Evolutionary conservation across 495 filamentous ascomycete genomes (phyloP), one percentile per base, ranked within the genome.

Genomic region (Pseudomonodictys pantanalensis): DNA sequence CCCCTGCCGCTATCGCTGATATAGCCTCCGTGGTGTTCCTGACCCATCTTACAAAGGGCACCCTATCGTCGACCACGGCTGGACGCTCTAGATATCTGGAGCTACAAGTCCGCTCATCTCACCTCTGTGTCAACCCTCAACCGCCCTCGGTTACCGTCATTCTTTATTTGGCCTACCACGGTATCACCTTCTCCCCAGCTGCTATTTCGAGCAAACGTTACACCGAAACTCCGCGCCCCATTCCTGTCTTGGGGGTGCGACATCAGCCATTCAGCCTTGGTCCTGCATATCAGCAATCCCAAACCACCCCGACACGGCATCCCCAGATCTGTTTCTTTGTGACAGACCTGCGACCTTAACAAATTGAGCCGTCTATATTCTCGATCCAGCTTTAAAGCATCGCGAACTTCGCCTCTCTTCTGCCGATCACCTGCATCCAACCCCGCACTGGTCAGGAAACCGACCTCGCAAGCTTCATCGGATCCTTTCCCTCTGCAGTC

Each of bases 201-300:
- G 39, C 64, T 67, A 67, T 67, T 67, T 67, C 58, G 54, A 67
- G 64, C 42, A 4, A n/a, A 26, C 54, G 59, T 67, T 62, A 58
- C 64, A 67, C 64, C 48, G 52, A 47, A 63, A 67, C 53, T 67
- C 64, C 55, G 64, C 64, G 64, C 64, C 64, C 64, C 64, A 56
- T 59, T 58, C 59, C 59, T 60, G 54, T 59, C 64, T 60, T 60
- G 55, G 20, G 53, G 60, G 64, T 63, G 64, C 64, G 59, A 63
- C 64, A 63, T 59, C 59, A 62, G 53, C 58, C 52, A 63, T 67
- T 67, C 58, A 67, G 64, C 64, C 64, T 62, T 62, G 54, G 48
- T 62, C 59, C 64, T 52, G 64, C 64, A 56, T 63, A 67, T 67
- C 59, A 63, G 46, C 55, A 66, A 55, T 30, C 59, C 54, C 50